A percentile compares a stretch with the other conserved stretches of the same genome.
Conservation (phyloP, 768 basidiomycete species). For the Fistulinella prunicolor region DNA sequence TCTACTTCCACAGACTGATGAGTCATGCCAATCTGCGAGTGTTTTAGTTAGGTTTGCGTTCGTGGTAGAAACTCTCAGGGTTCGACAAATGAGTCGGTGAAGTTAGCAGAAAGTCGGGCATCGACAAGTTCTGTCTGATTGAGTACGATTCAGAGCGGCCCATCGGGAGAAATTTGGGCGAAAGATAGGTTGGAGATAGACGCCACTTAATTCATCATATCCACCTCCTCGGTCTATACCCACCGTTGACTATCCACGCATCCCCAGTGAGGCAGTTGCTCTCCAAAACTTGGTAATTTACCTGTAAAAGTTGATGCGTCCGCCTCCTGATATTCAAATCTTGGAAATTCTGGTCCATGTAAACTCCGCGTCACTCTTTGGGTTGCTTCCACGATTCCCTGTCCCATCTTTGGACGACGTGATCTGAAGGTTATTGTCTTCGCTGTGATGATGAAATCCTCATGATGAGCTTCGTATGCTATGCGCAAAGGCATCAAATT, state of each 20-base stretch:
- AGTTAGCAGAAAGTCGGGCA: not conserved
- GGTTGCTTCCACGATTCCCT: conserved; percentile 1
- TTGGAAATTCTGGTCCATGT: conserved; percentile 14
- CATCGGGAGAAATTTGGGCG: conserved; percentile 7
- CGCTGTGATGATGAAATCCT: conserved; percentile 12
- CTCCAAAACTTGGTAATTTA: conserved; percentile 5
- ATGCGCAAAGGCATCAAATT: conserved; percentile 1
- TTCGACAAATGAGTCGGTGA: not conserved
- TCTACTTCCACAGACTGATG: not conserved
- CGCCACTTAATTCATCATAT: conserved; percentile 7
- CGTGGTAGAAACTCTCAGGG: not conserved
- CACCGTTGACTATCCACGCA: conserved; percentile 7
- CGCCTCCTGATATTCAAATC: conserved; percentile 4
- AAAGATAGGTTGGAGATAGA: conserved; percentile 1
- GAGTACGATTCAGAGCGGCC: conserved; percentile 1
- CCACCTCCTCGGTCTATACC: conserved; percentile 27
- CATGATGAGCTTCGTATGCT: conserved; percentile 10
- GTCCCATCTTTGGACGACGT: conserved; percentile 10
- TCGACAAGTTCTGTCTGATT: not conserved
- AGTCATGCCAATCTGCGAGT: not conserved
- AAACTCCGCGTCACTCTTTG: conserved; percentile 19
- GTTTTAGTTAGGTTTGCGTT: not conserved
- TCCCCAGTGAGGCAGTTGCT: conserved; percentile 16
- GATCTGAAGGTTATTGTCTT: conserved; percentile 11
- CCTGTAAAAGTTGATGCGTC: conserved; percentile 1